Evolutionary conservation across 2,329 filamentous ascomycete species (phyloP).

Genomic region (Fonsecaea monophora): DNA sequence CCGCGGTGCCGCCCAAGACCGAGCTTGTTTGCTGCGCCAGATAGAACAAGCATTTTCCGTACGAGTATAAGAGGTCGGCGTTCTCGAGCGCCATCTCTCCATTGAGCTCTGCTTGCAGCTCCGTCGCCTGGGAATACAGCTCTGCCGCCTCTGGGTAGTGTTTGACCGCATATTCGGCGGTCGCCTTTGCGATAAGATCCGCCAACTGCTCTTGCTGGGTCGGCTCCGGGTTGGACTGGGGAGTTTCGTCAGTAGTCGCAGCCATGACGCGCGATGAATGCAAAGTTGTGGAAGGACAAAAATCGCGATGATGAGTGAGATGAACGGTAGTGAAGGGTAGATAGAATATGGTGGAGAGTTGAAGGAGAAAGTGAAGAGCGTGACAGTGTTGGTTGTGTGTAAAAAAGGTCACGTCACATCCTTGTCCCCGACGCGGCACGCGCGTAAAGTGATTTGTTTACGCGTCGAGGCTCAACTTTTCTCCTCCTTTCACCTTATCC

Average conservation of each 20-base stretch:
- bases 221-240: slow-evolving; percentile 45
- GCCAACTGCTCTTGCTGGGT: slow-evolving; percentile 65
- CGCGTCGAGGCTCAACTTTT: slow-evolving; percentile 24
- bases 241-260: slow-evolving; percentile 14
- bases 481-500: not conserved
- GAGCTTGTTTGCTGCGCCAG: slow-evolving; percentile 94
- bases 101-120: slow-evolving; percentile 88
- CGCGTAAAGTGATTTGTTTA: slow-evolving; percentile 22
- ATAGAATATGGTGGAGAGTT: slow-evolving; percentile 10
- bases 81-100: slow-evolving; percentile 91
- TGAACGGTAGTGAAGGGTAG: slow-evolving; percentile 4
- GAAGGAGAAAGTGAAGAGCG: not conserved
- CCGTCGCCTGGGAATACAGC: slow-evolving; percentile 84
- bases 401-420: not conserved
- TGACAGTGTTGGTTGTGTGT: not conserved
- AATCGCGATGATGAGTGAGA: slow-evolving; percentile 1
- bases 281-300: not conserved
- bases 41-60: slow-evolving; percentile 91
- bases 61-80: slow-evolving; percentile 91
- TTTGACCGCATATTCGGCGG: slow-evolving; percentile 85
- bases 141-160: slow-evolving; percentile 87
- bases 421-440: slow-evolving; percentile 22
- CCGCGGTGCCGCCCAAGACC: slow-evolving; percentile 83
- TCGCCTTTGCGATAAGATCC: slow-evolving; percentile 79
- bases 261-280: not conserved